Base-by-base conservation (phyloP, 768 basidiomycete species). In the Solioccasus polychromus region DNA sequence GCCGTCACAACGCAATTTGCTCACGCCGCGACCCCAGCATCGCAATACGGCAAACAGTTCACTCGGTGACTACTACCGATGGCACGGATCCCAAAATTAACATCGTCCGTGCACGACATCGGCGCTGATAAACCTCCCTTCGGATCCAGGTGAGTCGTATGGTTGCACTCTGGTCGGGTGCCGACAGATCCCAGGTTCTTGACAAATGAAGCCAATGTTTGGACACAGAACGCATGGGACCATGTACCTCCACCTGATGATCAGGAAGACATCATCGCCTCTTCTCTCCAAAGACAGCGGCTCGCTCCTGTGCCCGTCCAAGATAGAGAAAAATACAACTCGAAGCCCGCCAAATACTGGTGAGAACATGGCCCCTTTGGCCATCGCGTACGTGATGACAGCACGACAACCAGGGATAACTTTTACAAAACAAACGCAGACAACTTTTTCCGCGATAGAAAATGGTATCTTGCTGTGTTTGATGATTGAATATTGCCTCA, bases 391-490 rank as follows among this genome's bases (percentile, higher is more conserved):
- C 36, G 61, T 39, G 10, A 28, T 56, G 23, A 62, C 51, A 66
- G 7, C 57, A 10, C 58, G 6, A 46, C 50, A 5, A 68, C 53
- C 58, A 96, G 94, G 94, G 89, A 98, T 61, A 82, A 83, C 44
- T 97, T 98, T 58, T 98, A 99, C 74, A 85, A 86, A 57, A 75
- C 74, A 42, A 93, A 95, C 51, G 73, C 80, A 18, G 77, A 70
- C 59, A 93, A 94, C 54, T 98, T 99, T 69, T 99, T 98, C 72
- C 85, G 89, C 31, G 84, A 98, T 67, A 76, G 96, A 46, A 89
- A 92, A 71, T 99, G 96, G 87, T 82, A 59, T 15, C 3, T 1
- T 5, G 42, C n/a, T 28, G 1, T 3, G 20, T 17, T 26, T 2
- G 35, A 38, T 18, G 36, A 39, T 34, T 22, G 11, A 24, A 17